Percentiles rank a stretch among this genome's conserved stretches.
Conservation (phyloP, 495 filamentous ascomycete genomes). For the Acidomyces sp. region DNA sequence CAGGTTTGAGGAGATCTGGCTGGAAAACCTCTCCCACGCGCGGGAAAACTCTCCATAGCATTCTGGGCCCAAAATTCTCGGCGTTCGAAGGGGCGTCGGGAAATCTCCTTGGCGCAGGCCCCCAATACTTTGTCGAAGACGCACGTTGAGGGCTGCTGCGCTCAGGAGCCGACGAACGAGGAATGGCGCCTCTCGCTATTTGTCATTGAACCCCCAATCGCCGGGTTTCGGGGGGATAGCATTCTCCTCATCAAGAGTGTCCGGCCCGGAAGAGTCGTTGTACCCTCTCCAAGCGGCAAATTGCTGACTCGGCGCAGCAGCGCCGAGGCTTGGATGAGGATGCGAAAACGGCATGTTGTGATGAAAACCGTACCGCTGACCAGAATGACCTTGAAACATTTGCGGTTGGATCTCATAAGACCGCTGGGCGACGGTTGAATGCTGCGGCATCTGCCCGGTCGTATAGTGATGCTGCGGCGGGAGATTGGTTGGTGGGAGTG, state of each 20-base stretch:
- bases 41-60: no score
- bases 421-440: not conserved
- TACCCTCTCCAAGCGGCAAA: conserved; percentile 17
- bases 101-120: no score
- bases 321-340: not conserved
- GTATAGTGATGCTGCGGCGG: conserved; percentile 3
- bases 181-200: not conserved
- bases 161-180: no score
- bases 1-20: no score
- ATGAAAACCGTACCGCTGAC: conserved; percentile 6
- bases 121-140: no score
- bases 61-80: no score
- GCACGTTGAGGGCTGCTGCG: no score
- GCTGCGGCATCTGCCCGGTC: not conserved
- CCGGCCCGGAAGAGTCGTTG: conserved; percentile 3
- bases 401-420: conserved; percentile 6
- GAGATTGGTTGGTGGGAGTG: not conserved
- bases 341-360: not conserved
- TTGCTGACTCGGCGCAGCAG: conserved; percentile 10
- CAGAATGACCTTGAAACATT: not conserved
- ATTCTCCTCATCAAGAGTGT: conserved; percentile 17
- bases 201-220: conserved; percentile 2
- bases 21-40: no score
- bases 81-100: no score
- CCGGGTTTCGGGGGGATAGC: conserved; percentile 17